Percentiles rank a stretch among this genome's conserved stretches.
These are phyloP conservation scores for Globisporangium nunn DNA, from an alignment of 352 stramenopile genomes.

Conservation along the genomic window DNA sequence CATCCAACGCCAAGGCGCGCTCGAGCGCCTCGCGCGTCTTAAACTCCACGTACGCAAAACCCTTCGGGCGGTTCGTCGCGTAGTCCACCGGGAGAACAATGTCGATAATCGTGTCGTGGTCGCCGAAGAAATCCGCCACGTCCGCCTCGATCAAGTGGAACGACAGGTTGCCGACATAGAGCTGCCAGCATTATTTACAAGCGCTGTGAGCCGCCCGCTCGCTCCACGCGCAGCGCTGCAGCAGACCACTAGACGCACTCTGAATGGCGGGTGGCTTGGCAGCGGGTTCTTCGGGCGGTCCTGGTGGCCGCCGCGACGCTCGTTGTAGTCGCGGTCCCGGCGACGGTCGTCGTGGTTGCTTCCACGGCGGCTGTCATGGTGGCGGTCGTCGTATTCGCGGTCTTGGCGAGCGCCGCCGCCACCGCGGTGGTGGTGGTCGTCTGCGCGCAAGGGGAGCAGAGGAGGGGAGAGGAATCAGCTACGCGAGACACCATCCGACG, in stretches of 20 bases:
- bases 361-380: slow-evolving; percentile 20
- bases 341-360: slow-evolving; percentile 22
- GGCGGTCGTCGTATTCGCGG: slow-evolving; percentile 19
- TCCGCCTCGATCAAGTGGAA: slow-evolving; percentile 67
- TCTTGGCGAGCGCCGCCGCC: slow-evolving; percentile 15
- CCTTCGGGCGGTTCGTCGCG: slow-evolving; percentile 60
- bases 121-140: slow-evolving; percentile 57
- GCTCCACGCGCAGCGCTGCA: neutral
- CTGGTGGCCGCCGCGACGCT: slow-evolving; percentile 9
- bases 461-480: neutral
- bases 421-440: slow-evolving; percentile 14
- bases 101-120: slow-evolving; percentile 42
- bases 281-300: slow-evolving; percentile 70
- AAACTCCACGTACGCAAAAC: slow-evolving; percentile 86
- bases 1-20: slow-evolving; percentile 55
- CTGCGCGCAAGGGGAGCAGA: slow-evolving; percentile 5
- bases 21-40: slow-evolving; percentile 55
- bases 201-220: neutral
- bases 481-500: neutral
- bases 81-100: slow-evolving; percentile 67
- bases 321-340: slow-evolving; percentile 4
- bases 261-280: slow-evolving; percentile 71
- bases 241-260: slow-evolving; percentile 21
- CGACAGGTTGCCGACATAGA: slow-evolving; percentile 78
- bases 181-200: slow-evolving; percentile 17